Evolutionary conservation across 306 rosid species (phyloP).

Genomic region (Pterocarpus santalinus): DNA sequence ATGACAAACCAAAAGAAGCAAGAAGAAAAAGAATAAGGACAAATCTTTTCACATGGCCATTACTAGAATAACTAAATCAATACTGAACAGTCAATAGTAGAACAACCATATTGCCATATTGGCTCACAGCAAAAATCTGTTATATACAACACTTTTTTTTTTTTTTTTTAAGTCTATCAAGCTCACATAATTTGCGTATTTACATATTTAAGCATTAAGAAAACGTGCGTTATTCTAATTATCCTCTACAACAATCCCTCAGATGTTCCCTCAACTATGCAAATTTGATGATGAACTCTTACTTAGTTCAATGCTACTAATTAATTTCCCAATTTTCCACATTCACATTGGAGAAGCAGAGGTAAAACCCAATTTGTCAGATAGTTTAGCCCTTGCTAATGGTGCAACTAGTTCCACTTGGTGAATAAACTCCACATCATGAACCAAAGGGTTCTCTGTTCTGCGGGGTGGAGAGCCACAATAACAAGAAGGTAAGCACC

Average conservation of each 20-base stretch:
- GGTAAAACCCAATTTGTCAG: conserved; percentile 59
- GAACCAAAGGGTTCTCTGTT: conserved; percentile 79
- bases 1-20: not conserved
- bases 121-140: conserved; percentile 29
- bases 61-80: not conserved
- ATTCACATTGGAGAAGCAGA: conserved; percentile 61
- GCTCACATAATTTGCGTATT: conserved; percentile 39
- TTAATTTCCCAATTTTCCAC: not conserved
- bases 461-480: conserved; percentile 84
- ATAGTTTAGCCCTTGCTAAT: conserved; percentile 60
- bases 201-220: conserved; percentile 40
- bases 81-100: not conserved
- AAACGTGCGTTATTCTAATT: conserved; percentile 26
- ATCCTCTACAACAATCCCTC: conserved; percentile 25
- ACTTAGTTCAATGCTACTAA: not conserved
- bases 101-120: conserved; percentile 19
- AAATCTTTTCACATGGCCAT: not conserved
- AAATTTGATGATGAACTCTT: conserved; percentile 30
- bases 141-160: conserved; percentile 30
- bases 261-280: conserved; percentile 19
- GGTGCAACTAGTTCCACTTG: conserved; percentile 75
- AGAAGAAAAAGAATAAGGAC: not conserved
- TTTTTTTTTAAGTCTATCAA: conserved; percentile 10
- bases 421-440: conserved; percentile 77
- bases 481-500: conserved; percentile 68